Evolutionary conservation across 2,329 filamentous ascomycete genomes (phyloP).

Genomic region (Neofusicoccum umdonicola): DNA sequence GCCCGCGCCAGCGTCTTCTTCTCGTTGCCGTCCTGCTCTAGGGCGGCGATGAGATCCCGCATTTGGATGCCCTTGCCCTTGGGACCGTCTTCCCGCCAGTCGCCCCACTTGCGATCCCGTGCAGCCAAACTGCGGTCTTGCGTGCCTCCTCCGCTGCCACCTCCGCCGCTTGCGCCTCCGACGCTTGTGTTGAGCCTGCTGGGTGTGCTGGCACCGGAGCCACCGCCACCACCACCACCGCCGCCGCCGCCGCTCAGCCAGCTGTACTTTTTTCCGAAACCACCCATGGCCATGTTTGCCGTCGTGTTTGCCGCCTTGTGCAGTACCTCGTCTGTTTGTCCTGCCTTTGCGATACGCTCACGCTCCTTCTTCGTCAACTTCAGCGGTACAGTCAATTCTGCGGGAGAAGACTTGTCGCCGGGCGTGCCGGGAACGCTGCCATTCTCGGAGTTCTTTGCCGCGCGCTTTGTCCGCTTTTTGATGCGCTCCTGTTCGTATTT

Average conservation of each 20-base stretch:
- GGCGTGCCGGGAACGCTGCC: slow-evolving; percentile 28
- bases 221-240: slow-evolving; percentile 30
- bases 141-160: slow-evolving; percentile 29
- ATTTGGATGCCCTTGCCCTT: slow-evolving; percentile 71
- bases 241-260: slow-evolving; percentile 62
- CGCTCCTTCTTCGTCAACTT: slow-evolving; percentile 83
- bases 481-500: slow-evolving; percentile 41
- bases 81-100: slow-evolving; percentile 73
- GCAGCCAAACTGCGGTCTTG: slow-evolving; percentile 49
- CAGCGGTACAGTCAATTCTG: slow-evolving; percentile 25
- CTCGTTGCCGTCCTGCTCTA: slow-evolving; percentile 76
- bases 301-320: slow-evolving; percentile 83
- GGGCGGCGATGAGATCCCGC: slow-evolving; percentile 73
- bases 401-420: slow-evolving; percentile 23
- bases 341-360: slow-evolving; percentile 70
- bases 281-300: slow-evolving; percentile 72
- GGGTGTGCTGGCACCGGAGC: slow-evolving; percentile 34
- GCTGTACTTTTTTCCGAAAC: slow-evolving; percentile 66
- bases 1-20: slow-evolving; percentile 47
- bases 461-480: slow-evolving; percentile 44
- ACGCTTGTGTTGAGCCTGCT: slow-evolving; percentile 26
- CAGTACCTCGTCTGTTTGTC: slow-evolving; percentile 72
- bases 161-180: slow-evolving; percentile 18
- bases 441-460: slow-evolving; percentile 21
- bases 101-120: slow-evolving; percentile 64